Evolutionary conservation across 2,329 filamentous ascomycete species (phyloP).

Genomic region (Plectosphaerella sp.): DNA sequence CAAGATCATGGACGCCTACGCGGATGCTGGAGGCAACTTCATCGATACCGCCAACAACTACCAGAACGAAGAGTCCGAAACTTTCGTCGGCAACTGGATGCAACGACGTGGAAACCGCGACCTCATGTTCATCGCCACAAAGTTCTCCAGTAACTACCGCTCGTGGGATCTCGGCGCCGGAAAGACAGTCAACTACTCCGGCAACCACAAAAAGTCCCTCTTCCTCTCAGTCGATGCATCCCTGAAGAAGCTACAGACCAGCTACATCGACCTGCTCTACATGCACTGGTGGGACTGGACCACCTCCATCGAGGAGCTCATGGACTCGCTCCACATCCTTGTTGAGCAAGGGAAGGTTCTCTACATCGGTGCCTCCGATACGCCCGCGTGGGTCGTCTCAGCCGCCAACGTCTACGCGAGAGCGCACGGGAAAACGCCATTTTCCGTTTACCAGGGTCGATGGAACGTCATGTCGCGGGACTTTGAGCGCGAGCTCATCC

Average conservation of each 20-base stretch:
- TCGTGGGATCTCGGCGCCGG: conserved; percentile 29
- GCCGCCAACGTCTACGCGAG: conserved; percentile 33
- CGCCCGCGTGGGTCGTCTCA: conserved; percentile 33
- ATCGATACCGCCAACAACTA: conserved; percentile 62
- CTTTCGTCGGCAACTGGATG: conserved; percentile 58
- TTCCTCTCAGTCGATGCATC: conserved; percentile 37
- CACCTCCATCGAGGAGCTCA: conserved; percentile 35
- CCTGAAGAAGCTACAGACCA: conserved; percentile 38
- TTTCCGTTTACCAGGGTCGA: conserved; percentile 33
- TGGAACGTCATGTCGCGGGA: conserved; percentile 29
- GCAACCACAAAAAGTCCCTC: conserved; percentile 38
- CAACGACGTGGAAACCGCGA: conserved; percentile 41
- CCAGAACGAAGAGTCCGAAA: conserved; percentile 53
- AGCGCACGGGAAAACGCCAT: conserved; percentile 27
- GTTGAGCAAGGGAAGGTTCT: conserved; percentile 36
- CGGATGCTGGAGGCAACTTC: conserved; percentile 60
- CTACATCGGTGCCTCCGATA: conserved; percentile 35
- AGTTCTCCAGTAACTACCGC: conserved; percentile 48
- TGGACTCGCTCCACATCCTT: conserved; percentile 35
- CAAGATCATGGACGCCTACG: conserved; percentile 53
- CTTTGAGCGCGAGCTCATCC: conserved; percentile 37
- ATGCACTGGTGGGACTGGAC: conserved; percentile 41
- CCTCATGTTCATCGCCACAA: conserved; percentile 49
- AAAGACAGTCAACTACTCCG: conserved; percentile 32
- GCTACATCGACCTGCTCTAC: conserved; percentile 40